A percentile compares a stretch with the other conserved stretches of the same genome.
Conservation (phyloP, 2,329 filamentous ascomycete genomes). For the Gremmenia infestans region DNA sequence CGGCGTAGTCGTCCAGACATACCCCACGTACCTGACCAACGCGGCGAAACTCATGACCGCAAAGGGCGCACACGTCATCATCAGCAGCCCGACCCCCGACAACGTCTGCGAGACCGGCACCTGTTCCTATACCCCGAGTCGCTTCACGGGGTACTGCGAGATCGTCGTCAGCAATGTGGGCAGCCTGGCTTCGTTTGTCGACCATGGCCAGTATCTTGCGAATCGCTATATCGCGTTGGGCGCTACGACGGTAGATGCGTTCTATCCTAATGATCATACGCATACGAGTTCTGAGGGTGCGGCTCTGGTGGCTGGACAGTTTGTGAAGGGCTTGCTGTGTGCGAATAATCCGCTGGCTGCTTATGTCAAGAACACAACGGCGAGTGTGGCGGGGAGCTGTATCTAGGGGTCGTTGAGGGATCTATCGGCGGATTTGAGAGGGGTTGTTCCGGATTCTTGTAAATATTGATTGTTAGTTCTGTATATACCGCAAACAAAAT, state of each 20-base stretch:
- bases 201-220: conserved; percentile 52
- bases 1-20: conserved; percentile 43
- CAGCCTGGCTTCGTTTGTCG: conserved; percentile 45
- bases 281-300: conserved; percentile 54
- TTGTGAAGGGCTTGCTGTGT: conserved; percentile 46
- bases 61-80: conserved; percentile 57
- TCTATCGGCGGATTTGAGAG: not conserved
- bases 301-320: conserved; percentile 48
- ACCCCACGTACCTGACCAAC: conserved; percentile 26
- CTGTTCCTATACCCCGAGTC: conserved; percentile 40
- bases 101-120: conserved; percentile 56
- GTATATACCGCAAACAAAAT: not conserved
- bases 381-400: conserved; percentile 24
- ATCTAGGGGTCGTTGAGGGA: conserved; percentile 1
- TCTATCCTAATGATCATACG: conserved; percentile 55
- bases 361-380: conserved; percentile 26
- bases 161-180: conserved; percentile 37
- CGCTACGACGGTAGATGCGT: conserved; percentile 40
- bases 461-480: not conserved
- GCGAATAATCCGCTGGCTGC: conserved; percentile 17
- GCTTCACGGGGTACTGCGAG: conserved; percentile 54
- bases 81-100: conserved; percentile 57
- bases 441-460: not conserved
- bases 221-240: conserved; percentile 46
- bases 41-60: conserved; percentile 30